A percentile compares a stretch with the other conserved stretches of the same genome.
Conservation (phyloP, 1,284 basidiomycete genomes). For the Microbotryomycetes sp. region DNA sequence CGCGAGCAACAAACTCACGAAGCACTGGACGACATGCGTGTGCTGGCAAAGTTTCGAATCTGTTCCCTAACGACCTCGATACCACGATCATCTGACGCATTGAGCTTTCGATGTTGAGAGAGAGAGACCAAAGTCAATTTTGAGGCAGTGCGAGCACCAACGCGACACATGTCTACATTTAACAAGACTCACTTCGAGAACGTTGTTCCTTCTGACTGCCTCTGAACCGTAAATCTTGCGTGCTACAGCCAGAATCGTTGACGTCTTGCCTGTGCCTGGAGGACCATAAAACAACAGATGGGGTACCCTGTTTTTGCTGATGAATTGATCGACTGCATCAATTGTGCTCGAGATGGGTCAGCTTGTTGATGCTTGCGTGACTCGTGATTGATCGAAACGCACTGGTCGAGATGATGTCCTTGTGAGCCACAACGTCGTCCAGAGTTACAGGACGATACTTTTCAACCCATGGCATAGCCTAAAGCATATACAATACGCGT, state of each 20-base stretch:
- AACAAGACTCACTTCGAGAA: conserved; percentile 68
- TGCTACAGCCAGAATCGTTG: conserved; percentile 94
- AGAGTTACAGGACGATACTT: conserved; percentile 85
- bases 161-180: neutral
- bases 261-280: conserved; percentile 94
- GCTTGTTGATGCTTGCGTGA: neutral
- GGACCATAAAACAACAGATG: conserved; percentile 97
- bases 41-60: conserved; percentile 97
- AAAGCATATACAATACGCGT: neutral
- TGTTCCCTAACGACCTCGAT: conserved; percentile 98
- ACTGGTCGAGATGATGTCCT: conserved; percentile 90
- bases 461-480: conserved; percentile 65
- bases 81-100: conserved; percentile 95
- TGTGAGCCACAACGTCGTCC: conserved; percentile 88
- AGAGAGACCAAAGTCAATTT: neutral
- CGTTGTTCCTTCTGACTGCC: conserved; percentile 61
- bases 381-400: conserved; percentile 37
- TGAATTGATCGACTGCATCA: conserved; percentile 84
- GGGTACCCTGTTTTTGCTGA: conserved; percentile 86
- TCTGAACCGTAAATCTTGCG: conserved; percentile 76
- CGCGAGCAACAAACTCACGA: conserved; percentile 22
- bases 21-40: conserved; percentile 66
- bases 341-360: neutral
- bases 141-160: neutral
- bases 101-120: too few relatives aligned